Base-by-base conservation (phyloP, 1,284 basidiomycete species). In the Leucoagaricus sp. region DNA sequence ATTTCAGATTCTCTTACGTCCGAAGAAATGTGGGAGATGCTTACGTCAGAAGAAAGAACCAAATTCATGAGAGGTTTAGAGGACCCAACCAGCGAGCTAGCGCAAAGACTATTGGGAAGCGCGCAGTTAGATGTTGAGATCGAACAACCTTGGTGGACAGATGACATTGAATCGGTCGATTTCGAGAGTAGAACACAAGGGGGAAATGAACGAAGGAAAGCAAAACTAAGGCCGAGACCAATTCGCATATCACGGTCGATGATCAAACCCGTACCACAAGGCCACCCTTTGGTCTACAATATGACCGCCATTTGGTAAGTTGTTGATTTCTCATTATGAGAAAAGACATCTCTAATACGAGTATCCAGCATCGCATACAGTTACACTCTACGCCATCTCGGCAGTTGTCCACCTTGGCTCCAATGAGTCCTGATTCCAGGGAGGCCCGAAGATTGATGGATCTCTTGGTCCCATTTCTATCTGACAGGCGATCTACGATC, bases 101-200 rank as follows among this genome's bases (percentile, higher is more conserved):
- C 82, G 0, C 79, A 80, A 61, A 75, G 80, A 49, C 75, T 91
- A 2, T 69, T 93, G n/a, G 71, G 80, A 17, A 84, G 81, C 57
- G 75, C 80, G 57, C 81, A 83, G 42, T 65, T 89, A 6, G 75
- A 77, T 26, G 67, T 69, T 2, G 75, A 75, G n/a, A 72, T 66
- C 29, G 65, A 66, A n/a, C 68, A 73, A 8, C 88, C 88, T 4
- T 90, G 88, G 88, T 90, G 88, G 87, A 76, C 81, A 8, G 25
- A 52, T 8, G 31, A 36, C 45, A 21, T 7, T 21, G 17, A 41
- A 21, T n/a, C 4, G 13, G 13, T n/a, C 6, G 40, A 41, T 41
- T 15, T 12, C 40, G 15, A 41, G 40, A 41, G 40, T 8, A 9
- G 25, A 36, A 44, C 17, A 7, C 15, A 38, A 49, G 23, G 29